Evolutionary conservation across 208 protist species (phyloP).

Genomic region (Leishmania tarentolae): DNA sequence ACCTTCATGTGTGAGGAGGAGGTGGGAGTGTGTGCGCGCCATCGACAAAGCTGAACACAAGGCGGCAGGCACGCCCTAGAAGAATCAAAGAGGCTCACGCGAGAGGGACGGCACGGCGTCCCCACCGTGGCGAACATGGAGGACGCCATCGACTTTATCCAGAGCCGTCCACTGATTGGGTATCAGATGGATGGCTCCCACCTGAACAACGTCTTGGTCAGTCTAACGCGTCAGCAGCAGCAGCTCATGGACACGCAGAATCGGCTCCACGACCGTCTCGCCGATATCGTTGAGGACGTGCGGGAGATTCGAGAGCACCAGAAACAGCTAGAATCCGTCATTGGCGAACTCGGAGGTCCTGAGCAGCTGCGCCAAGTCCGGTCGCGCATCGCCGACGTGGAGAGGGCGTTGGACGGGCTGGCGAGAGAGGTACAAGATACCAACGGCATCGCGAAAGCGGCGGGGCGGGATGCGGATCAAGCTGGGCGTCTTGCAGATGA

Average conservation of each 20-base stretch:
- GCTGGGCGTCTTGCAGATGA: slow-evolving; percentile 52
- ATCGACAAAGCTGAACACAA: background rate
- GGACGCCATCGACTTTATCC: slow-evolving; percentile 68
- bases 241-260: slow-evolving; percentile 49
- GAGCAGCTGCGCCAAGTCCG: slow-evolving; percentile 42
- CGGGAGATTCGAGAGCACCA: slow-evolving; percentile 45
- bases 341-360: slow-evolving; percentile 39
- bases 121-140: slow-evolving; percentile 33
- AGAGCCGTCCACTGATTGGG: slow-evolving; percentile 78
- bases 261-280: slow-evolving; percentile 42
- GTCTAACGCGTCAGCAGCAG: slow-evolving; percentile 63
- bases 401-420: slow-evolving; percentile 44
- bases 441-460: slow-evolving; percentile 27
- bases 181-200: slow-evolving; percentile 87
- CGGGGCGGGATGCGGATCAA: slow-evolving; percentile 49
- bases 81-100: background rate
- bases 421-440: slow-evolving; percentile 48
- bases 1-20: background rate
- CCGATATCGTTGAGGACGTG: slow-evolving; percentile 46
- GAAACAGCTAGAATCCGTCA: slow-evolving; percentile 43
- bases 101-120: background rate
- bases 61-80: background rate
- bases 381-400: slow-evolving; percentile 53
- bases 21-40: background rate
- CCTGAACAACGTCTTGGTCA: slow-evolving; percentile 71